A percentile compares a stretch with the other conserved stretches of the same genome.
phyloP scores from a whole-genome alignment of 2,329 filamentous ascomycete genomes.

The Emergomyces orientalis region DNA sequence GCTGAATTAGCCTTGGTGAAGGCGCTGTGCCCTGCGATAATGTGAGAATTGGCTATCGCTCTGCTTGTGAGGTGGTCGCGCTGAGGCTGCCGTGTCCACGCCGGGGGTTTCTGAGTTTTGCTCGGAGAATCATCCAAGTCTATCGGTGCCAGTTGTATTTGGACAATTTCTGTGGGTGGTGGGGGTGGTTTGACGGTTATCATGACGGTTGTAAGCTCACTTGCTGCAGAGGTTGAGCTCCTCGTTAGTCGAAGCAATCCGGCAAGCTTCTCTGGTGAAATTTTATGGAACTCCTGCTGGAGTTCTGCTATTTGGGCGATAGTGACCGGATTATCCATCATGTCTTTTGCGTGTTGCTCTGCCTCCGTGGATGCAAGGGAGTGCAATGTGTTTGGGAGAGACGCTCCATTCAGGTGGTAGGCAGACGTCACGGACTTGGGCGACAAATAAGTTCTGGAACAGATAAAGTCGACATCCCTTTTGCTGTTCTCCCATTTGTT shows the following conservation, averaged over 20 bases:
- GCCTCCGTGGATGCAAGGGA: constrained; percentile 44
- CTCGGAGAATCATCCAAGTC: constrained; percentile 22
- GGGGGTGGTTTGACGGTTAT: constrained; percentile 24
- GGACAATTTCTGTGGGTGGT: constrained; percentile 33
- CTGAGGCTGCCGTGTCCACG: constrained; percentile 12
- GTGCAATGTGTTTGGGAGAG: constrained; percentile 46
- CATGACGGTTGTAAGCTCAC: constrained; percentile 51
- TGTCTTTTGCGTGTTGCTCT: constrained; percentile 28
- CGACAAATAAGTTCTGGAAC: constrained; percentile 40
- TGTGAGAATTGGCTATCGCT: constrained; percentile 37
- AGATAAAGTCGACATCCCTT: constrained; percentile 53
- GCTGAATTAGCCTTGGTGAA: constrained; percentile 50
- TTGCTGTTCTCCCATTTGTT: constrained; percentile 53
- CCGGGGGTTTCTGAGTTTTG: constrained; percentile 13
- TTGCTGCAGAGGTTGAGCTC: constrained; percentile 48
- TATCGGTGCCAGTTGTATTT: constrained; percentile 41
- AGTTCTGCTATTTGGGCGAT: constrained; percentile 47
- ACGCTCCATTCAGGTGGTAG: constrained; percentile 52
- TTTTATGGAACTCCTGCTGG: constrained; percentile 44
- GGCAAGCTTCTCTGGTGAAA: constrained; percentile 41
- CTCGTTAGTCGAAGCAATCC: constrained; percentile 49
- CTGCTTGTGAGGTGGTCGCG: constrained; percentile 24
- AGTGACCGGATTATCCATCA: constrained; percentile 36
- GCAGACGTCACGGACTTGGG: constrained; percentile 44
- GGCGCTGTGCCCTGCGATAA: constrained; percentile 41